A percentile compares a stretch with the other conserved stretches of the same genome.
These are phyloP conservation scores for Artemisia tridentata DNA, from an alignment of 129 eudicot genomes.

Conservation along the genomic window DNA sequence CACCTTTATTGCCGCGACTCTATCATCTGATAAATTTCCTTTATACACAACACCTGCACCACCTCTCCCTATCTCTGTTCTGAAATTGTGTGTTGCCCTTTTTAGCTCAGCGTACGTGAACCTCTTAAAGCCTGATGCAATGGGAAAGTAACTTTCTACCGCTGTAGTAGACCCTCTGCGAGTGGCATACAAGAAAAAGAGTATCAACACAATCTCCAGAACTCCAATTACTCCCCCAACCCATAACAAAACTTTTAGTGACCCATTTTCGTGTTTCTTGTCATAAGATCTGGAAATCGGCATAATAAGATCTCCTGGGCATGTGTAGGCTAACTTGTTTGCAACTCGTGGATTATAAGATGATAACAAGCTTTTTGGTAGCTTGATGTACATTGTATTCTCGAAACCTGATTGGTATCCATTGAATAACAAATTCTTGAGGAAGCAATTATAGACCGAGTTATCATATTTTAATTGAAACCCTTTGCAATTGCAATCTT, in stretches of 20 bases:
- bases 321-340: neutral
- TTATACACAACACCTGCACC: constrained; percentile 45
- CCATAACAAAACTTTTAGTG: constrained; percentile 31
- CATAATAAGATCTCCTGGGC: neutral
- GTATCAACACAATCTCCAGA: constrained; percentile 32
- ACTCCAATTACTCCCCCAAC: constrained; percentile 33
- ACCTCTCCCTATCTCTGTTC: constrained; percentile 49
- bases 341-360: neutral
- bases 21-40: constrained; percentile 30
- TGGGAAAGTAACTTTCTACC: constrained; percentile 28
- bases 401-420: constrained; percentile 30
- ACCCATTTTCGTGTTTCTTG: constrained; percentile 5
- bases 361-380: constrained; percentile 26
- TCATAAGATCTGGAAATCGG: constrained; percentile 23
- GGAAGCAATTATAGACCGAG: constrained; percentile 21
- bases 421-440: constrained; percentile 40
- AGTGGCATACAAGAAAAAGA: constrained; percentile 16
- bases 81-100: constrained; percentile 38
- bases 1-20: constrained; percentile 38
- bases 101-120: constrained; percentile 47
- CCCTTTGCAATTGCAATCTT: constrained; percentile 43
- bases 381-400: constrained; percentile 29
- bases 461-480: constrained; percentile 28
- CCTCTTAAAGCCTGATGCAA: constrained; percentile 39
- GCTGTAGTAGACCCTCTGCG: neutral